phyloP scores from a whole-genome alignment of 768 basidiomycete species.

The Kwoniella newhampshirensis region DNA sequence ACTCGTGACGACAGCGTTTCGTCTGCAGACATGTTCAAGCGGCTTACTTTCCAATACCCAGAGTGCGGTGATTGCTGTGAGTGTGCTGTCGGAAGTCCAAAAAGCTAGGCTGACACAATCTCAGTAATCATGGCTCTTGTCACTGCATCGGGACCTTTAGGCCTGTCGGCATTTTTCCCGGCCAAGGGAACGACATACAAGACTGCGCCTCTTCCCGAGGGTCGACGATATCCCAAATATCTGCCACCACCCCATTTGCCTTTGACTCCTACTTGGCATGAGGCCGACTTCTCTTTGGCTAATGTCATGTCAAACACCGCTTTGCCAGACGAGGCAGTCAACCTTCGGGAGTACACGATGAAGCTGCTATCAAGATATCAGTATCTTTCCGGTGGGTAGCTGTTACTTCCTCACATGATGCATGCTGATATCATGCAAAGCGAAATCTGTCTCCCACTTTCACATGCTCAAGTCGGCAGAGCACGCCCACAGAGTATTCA shows the following conservation, averaged over 20 bases:
- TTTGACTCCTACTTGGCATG: constrained; percentile 49
- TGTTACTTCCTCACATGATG: constrained; percentile 11
- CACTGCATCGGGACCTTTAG: constrained; percentile 45
- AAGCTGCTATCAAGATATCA: constrained; percentile 47
- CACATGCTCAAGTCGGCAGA: constrained; percentile 42
- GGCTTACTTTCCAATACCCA: constrained; percentile 49
- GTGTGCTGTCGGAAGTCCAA: constrained; percentile 5
- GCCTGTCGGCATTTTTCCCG: constrained; percentile 50
- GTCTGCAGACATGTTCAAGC: constrained; percentile 49
- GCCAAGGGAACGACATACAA: constrained; percentile 30
- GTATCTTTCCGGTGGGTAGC: constrained; percentile 45
- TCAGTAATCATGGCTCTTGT: constrained; percentile 47
- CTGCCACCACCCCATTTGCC: constrained; percentile 49
- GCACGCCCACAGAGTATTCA: constrained; percentile 36
- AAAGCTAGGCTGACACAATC: background rate
- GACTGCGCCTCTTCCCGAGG: constrained; percentile 3
- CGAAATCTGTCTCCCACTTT: constrained; percentile 38
- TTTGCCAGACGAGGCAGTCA: constrained; percentile 34
- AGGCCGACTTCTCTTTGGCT: constrained; percentile 46
- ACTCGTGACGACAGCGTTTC: constrained; percentile 22
- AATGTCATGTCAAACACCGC: constrained; percentile 35
- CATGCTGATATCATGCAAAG: constrained; percentile 5
- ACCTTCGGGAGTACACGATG: constrained; percentile 40
- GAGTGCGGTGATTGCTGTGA: constrained; percentile 52
- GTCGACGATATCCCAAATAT: constrained; percentile 22